Base-by-base conservation (phyloP, 345 rosid genomes). In the Sonneratia caseolaris region DNA sequence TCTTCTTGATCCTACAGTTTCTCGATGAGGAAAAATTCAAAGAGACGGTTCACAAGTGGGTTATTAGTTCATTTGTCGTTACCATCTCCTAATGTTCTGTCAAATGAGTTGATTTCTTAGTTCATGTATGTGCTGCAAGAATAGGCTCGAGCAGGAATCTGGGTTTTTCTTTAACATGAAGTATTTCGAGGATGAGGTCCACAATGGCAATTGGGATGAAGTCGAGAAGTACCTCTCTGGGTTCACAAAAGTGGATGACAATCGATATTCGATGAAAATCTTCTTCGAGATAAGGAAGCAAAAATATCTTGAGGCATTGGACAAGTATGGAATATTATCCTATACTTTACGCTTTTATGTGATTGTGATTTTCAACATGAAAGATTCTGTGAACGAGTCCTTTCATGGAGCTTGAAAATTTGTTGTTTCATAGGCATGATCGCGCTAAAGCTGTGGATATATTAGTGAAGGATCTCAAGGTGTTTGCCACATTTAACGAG, bases 241-340 rank as follows among this genome's bases (percentile, higher is more conserved):
- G 71, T 95, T 95, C 81, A 95, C 97, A 0, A 95, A 95, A 82
- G 97, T 92, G 65, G 99, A 95, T 49, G 99, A 95, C 72, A 95
- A 95, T 64, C 92, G 97, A 35, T 95, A 92, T 81, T 95, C 99
- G 0, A 95, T 92, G 99, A 95, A 92, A 84, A 95, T 95, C 70
- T 95, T 95, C 86, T 92, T 95, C 21, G 99, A 95, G 89, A 95
- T 95, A 73, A 87, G 99, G 86, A 95, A 95, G 86, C 99, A 95
- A 85, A 95, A 95, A 77, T 95, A 95, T 81, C 97, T 95, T 0
- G 97, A 95, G 87, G 99, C 99, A 6, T 85, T 95, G 86, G 99
- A 95, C 79, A 90, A 86, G 99, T 95, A 81, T 78, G 93, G 70
- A 61, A 24, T 15, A n/a, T 68, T 53, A 37, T 71, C 14, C 35